A percentile compares a stretch with the other conserved stretches of the same genome.
Evolutionary conservation across 2,329 filamentous ascomycete genomes (phyloP).

Genomic region (Colletotrichum sublineola): DNA sequence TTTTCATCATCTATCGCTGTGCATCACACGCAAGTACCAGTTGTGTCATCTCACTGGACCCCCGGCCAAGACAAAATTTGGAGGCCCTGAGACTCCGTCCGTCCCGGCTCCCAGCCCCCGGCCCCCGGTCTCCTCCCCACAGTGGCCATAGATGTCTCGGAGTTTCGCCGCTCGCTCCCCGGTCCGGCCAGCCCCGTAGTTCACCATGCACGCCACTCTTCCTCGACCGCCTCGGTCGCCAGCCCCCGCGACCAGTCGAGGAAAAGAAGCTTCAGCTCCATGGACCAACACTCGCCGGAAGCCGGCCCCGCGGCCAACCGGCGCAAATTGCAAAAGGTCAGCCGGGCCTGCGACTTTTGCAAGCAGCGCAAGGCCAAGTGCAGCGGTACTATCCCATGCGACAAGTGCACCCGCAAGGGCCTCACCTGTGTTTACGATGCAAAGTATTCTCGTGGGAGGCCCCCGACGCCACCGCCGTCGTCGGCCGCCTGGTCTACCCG

Average conservation of each 20-base stretch:
- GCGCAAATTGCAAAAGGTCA: slow-evolving; percentile 50
- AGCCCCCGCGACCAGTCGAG: slow-evolving; percentile 19
- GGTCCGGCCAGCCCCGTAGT: slow-evolving; percentile 28
- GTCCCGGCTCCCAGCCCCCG: not conserved
- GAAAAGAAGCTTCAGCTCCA: slow-evolving; percentile 36
- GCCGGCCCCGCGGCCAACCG: slow-evolving; percentile 26
- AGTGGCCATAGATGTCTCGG: slow-evolving; percentile 25
- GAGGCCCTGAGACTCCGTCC: not conserved
- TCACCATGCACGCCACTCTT: slow-evolving; percentile 12
- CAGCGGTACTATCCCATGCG: slow-evolving; percentile 52
- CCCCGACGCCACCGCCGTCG: slow-evolving; percentile 50
- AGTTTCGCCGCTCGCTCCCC: slow-evolving; percentile 26
- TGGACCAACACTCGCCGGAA: slow-evolving; percentile 31
- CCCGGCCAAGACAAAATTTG: not conserved
- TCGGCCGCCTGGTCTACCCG: slow-evolving; percentile 27
- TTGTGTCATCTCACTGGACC: not conserved
- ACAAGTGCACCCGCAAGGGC: slow-evolving; percentile 49
- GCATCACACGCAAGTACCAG: not conserved
- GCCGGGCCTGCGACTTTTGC: slow-evolving; percentile 55
- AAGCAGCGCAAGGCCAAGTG: slow-evolving; percentile 56
- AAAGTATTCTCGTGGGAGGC: slow-evolving; percentile 51
- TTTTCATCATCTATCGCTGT: not conserved
- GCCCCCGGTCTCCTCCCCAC: not conserved
- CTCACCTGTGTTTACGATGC: slow-evolving; percentile 49
- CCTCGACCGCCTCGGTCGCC: slow-evolving; percentile 20